Conservation (phyloP, 306 rosid species). For the Lathyrus aphaca region DNA sequence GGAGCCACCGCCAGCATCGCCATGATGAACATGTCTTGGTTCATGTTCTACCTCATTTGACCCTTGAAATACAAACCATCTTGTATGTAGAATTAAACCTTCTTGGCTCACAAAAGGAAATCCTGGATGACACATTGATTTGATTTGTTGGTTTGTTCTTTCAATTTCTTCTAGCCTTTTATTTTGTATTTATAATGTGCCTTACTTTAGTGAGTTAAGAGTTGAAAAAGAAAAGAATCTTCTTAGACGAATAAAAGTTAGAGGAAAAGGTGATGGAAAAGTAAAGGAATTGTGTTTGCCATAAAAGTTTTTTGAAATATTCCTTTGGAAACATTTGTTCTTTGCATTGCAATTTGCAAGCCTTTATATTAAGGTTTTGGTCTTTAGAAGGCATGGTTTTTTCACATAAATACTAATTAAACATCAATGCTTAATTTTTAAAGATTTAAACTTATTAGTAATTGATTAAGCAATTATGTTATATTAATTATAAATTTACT, state of each 20-base stretch:
- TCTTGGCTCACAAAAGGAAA: conserved; percentile 43
- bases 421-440: background rate
- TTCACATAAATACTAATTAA: background rate
- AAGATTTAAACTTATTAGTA: background rate
- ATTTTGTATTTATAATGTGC: conserved; percentile 10
- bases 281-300: conserved; percentile 41
- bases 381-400: background rate
- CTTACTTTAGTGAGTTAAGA: conserved; percentile 29
- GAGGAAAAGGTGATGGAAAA: conserved; percentile 43
- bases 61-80: conserved; percentile 44
- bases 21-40: conserved; percentile 34
- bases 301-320: conserved; percentile 44
- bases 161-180: conserved; percentile 11
- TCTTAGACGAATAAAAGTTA: conserved; percentile 42
- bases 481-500: too few species aligned
- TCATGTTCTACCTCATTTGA: conserved; percentile 34
- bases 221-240: conserved; percentile 54
- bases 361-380: background rate
- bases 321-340: conserved; percentile 42
- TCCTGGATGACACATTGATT: conserved; percentile 79
- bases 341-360: conserved; percentile 22
- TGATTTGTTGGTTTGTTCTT: conserved; percentile 43
- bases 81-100: conserved; percentile 36
- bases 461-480: background rate
- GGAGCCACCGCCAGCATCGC: background rate